Base-by-base conservation (phyloP, 2,329 filamentous ascomycete species). In the Madurella mycetomatis region DNA sequence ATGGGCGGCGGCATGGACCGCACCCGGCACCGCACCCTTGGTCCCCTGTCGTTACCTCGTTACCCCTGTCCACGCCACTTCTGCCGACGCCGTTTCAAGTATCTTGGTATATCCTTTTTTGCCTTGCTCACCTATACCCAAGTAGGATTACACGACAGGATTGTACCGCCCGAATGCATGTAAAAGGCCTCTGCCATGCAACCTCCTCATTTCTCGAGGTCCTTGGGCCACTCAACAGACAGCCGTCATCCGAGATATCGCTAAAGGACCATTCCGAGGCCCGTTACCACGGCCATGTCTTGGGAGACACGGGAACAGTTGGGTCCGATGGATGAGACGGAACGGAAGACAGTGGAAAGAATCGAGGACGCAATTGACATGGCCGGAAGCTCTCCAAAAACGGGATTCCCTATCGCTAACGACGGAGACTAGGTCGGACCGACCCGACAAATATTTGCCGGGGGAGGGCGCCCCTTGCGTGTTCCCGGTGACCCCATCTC, bases 101-200 rank as follows among this genome's bases (percentile, higher is more conserved):
- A 8, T 11, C 37, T 25, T 40, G 40, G 19, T 17, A 9, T 19
- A 12, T 57, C 25, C 25, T 34, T 45, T 30, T 5, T 31, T 34
- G 34, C 47, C 53, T 54, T 41, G 47, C 52, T 51, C 48, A 54
- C 51, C 39, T 47, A 43, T 39, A 42, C 32, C 41, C 41, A 53
- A 51, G 43, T 34, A 50, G 41, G 47, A 58, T 62, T 54, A 55
- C 58, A 60, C 58, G 17, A 52, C 54, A 62, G 57, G 34, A 31
- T 40, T 44, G 46, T 53, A 50, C 45, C 50, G 47, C 47, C 49
- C 49, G 52, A 51, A 30, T 50, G 47, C 54, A 56, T 56, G 54
- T 42, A 58, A 47, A 34, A 54, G 49, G 50, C 45, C 39, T 41
- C 47, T 58, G 41, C 40, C 53, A 60, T 61, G 58, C 59, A 59